Base-by-base conservation (phyloP, 768 basidiomycete species). In the Lentinula boryana region DNA sequence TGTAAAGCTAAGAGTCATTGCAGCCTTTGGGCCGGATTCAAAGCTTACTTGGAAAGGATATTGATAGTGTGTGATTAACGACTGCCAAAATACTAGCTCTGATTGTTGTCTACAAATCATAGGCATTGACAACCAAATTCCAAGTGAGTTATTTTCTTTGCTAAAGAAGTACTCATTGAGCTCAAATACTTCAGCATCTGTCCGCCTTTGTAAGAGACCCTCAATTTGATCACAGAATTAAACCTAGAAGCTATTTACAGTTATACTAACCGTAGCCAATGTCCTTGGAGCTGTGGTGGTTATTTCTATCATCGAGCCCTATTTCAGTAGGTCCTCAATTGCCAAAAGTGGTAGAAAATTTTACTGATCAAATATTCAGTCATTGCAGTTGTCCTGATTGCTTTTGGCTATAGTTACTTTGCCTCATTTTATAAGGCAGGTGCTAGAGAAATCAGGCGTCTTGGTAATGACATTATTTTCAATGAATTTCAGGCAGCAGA, bases 361-460 rank as follows among this genome's bases (percentile, higher is more conserved):
- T 16, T 35, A 15, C 33, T 53, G 32, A 43, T 52, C 13, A 32
- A n/a, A 31, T 21, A 23, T 41, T 6, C 55, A 85, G 84, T 88
- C 62, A 78, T 85, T 44, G 82, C 79, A 0, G 83, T 78, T 0
- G 64, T 80, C 36, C 73, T 78, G 21, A 80, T 91, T 52, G 71
- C 76, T 1, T 61, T 85, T 27, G 80, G 84, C 3, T 93, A 91
- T 70, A 77, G 71, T 56, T 84, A 87, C 68, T 84, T 86, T 59
- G 84, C 85, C 3, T 74, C 75, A 0, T 92, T 85, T 75, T 94
- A 92, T 71, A 77, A 86, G 31, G 78, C 81, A 3, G 86, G 86
- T 63, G 85, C 89, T 0, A 76, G 89, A 54, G 89, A 92, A 69
- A 75, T 91, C 68, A 93, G 91, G 67, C 74, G 81, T 2, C 66